Evolutionary conservation across 2,329 filamentous ascomycete genomes (phyloP), one percentile per base, ranked within the genome.

Genomic region (Epichloe scottii): DNA sequence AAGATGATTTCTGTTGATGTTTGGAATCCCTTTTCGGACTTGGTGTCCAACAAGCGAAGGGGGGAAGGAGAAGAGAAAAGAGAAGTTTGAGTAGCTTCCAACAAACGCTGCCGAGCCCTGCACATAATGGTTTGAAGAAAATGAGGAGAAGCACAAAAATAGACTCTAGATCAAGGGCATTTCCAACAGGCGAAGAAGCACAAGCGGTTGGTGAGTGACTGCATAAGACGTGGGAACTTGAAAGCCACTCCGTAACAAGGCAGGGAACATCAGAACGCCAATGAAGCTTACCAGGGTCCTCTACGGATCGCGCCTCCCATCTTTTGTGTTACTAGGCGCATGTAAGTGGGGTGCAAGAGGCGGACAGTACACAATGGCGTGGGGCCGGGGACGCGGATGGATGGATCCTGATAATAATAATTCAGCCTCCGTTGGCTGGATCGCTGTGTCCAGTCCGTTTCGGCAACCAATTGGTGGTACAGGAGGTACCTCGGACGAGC

Each of bases 271-370:
- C 30, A 37, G 45, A 48, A 19, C 50, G 50, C 50, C 50, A 52
- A 44, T 34, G 46, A 52, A 52, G 40, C 46, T 48, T 44, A 40
- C 30, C 41, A 47, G 44, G 46, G 51, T 39, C 50, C 46, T 46
- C 17, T 35, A n/a, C 5, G 15, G 38, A 51, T 30, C 30, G 30
- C 48, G 35, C 40, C 40, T 50, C 33, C 39, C 46, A 33, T 19
- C 42, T 46, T 34, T 49, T 42, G 23, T 50, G 41, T 40, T 34
- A 14, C 30, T 48, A 50, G 44, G 44, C 45, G 26, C 38, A 51
- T 14, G 26, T 5, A 30, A 50, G 51, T 51, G 51, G 51, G 44
- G 51, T 45, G 48, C 26, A 14, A 43, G 51, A 41, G 21, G 51
- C 47, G 41, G 38, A 46, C 17, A 12, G 23, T 4, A 30, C 30